Percentiles rank a stretch among this genome's conserved stretches.
Evolutionary conservation across 352 stramenopile species (phyloP).

Genomic region (Blastocystis sp.): DNA sequence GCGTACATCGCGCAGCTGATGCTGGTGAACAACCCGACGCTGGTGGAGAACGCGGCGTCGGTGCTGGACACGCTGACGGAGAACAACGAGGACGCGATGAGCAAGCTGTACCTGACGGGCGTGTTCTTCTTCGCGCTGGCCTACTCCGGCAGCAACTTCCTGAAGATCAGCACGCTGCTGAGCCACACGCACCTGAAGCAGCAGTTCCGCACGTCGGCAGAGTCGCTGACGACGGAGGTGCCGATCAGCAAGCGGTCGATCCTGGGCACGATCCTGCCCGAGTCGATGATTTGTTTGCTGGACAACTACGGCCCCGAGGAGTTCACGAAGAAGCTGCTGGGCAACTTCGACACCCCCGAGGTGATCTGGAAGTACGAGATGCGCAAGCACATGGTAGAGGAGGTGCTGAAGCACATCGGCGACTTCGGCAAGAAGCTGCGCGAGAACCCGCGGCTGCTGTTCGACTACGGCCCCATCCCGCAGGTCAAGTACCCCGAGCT

Average conservation of each 20-base stretch:
- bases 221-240: conserved; percentile 73
- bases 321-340: conserved; percentile 84
- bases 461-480: conserved; percentile 86
- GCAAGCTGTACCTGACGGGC: conserved; percentile 77
- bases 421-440: conserved; percentile 83
- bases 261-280: conserved; percentile 82
- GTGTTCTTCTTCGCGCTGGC: conserved; percentile 76
- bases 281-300: conserved; percentile 84
- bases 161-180: conserved; percentile 74
- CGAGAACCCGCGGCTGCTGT: conserved; percentile 82
- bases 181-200: conserved; percentile 75
- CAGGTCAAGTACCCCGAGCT: conserved; percentile 84
- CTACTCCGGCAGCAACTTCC: conserved; percentile 76
- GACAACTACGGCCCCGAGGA: conserved; percentile 77
- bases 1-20: conserved; percentile 74
- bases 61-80: conserved; percentile 74
- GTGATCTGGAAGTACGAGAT: conserved; percentile 90
- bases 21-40: conserved; percentile 74
- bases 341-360: conserved; percentile 80
- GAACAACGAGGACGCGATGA: conserved; percentile 75
- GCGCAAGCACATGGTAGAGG: conserved; percentile 81
- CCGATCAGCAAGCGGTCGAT: conserved; percentile 76
- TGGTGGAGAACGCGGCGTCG: conserved; percentile 74
- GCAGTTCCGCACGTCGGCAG: conserved; percentile 74
- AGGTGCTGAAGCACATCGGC: conserved; percentile 84